Percentiles rank a stretch among this genome's conserved stretches.
Conservation (phyloP, 352 stramenopile species). For the Plasmopara muralis region DNA sequence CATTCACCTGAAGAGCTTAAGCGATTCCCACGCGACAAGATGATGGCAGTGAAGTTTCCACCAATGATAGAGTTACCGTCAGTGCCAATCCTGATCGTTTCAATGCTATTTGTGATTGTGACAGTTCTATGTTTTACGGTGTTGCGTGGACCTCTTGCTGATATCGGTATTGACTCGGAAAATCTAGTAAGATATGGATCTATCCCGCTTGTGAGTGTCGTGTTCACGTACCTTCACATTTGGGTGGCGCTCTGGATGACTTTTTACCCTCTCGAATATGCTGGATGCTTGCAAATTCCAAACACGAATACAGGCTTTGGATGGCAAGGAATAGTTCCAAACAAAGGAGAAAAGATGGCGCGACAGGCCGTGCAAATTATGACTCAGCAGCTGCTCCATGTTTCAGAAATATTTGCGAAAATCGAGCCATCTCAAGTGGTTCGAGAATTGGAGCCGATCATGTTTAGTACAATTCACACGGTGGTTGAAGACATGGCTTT, state of each 20-base stretch:
- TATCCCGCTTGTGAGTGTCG: slow-evolving; percentile 81
- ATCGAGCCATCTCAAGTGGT: slow-evolving; percentile 89
- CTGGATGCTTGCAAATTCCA: slow-evolving; percentile 84
- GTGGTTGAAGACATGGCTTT: slow-evolving; percentile 86
- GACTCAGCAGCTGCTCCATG: slow-evolving; percentile 89
- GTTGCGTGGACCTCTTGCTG: slow-evolving; percentile 46
- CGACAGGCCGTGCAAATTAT: slow-evolving; percentile 90
- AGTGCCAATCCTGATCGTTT: slow-evolving; percentile 40
- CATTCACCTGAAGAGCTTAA: slow-evolving; percentile 15
- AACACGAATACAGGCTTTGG: slow-evolving; percentile 89
- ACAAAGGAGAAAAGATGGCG: slow-evolving; percentile 97
- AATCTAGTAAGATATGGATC: slow-evolving; percentile 75
- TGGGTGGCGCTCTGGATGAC: slow-evolving; percentile 97
- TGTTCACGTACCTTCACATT: slow-evolving; percentile 94
- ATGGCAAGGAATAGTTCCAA: slow-evolving; percentile 97
- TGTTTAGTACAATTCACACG: slow-evolving; percentile 86
- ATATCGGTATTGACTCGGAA: slow-evolving; percentile 49
- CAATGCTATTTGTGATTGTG: slow-evolving; percentile 45
- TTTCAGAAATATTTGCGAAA: slow-evolving; percentile 89
- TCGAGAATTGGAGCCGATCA: slow-evolving; percentile 87
- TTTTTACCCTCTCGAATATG: slow-evolving; percentile 95
- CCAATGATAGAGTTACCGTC: slow-evolving; percentile 77
- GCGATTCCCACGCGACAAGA: slow-evolving; percentile 10
- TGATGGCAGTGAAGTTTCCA: slow-evolving; percentile 63
- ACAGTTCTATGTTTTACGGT: slow-evolving; percentile 72